A percentile compares a stretch with the other conserved stretches of the same genome.
Evolutionary conservation across 306 rosid species (phyloP).

Genomic region (Pachyrhizus erosus): DNA sequence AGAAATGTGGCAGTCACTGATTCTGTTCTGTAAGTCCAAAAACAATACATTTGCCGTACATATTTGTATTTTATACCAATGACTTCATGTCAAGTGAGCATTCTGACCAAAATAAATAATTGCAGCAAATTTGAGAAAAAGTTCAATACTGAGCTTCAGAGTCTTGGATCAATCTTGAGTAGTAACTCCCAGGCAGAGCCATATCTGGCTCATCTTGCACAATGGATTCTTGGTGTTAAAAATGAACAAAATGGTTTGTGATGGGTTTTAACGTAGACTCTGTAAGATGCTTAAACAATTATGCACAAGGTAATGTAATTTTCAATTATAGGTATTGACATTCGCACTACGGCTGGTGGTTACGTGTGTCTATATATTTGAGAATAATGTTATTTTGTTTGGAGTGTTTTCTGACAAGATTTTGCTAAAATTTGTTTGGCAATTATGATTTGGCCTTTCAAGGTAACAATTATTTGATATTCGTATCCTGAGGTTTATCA

Average conservation of each 20-base stretch:
- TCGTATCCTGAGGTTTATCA: not conserved
- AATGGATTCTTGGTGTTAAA: constrained; percentile 80
- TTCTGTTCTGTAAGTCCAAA: constrained; percentile 77
- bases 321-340: not conserved
- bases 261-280: constrained; percentile 6
- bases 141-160: constrained; percentile 83
- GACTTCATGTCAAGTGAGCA: not conserved
- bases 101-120: constrained; percentile 33
- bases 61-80: not conserved
- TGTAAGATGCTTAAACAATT: constrained; percentile 21
- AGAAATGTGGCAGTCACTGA: constrained; percentile 63
- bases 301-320: constrained; percentile 18
- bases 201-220: constrained; percentile 82
- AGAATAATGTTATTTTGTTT: not conserved
- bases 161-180: constrained; percentile 79
- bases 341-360: not conserved
- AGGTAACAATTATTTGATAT: not conserved
- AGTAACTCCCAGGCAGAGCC: constrained; percentile 89
- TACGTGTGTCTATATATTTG: not conserved
- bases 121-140: constrained; percentile 92
- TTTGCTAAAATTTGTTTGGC: not conserved
- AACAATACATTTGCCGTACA: not conserved
- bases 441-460: not conserved
- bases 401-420: not conserved
- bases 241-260: constrained; percentile 54